Conservation (phyloP, 805 yeast species). For the Yarrowia phangngaensis region DNA sequence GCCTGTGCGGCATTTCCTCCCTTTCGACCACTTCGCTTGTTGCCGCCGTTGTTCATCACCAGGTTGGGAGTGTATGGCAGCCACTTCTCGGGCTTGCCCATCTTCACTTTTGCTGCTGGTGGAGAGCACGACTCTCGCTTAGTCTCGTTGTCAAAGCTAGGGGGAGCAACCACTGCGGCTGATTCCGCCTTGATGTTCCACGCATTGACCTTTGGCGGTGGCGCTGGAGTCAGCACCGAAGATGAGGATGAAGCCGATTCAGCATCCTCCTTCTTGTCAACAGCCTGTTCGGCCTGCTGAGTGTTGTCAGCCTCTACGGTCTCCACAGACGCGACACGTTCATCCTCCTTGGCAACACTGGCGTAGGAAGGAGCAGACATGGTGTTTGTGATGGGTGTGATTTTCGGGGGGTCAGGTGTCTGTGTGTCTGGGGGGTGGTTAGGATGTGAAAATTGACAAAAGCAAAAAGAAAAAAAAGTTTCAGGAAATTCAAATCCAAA, state of each 20-base stretch:
- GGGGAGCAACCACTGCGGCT: slow-evolving; percentile 29
- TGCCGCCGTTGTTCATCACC: slow-evolving; percentile 41
- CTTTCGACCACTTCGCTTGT: slow-evolving; percentile 21
- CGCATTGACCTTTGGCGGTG: slow-evolving; percentile 58
- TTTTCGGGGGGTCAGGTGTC: slow-evolving; percentile 27
- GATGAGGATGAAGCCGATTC: slow-evolving; percentile 18
- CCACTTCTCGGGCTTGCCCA: slow-evolving; percentile 60
- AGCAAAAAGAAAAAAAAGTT: slow-evolving; percentile 16
- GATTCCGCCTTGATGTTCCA: slow-evolving; percentile 46
- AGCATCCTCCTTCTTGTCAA: slow-evolving; percentile 35
- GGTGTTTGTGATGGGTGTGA: slow-evolving; percentile 27
- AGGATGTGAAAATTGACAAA: slow-evolving; percentile 23
- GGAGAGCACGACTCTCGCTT: slow-evolving; percentile 10
- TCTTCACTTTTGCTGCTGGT: slow-evolving; percentile 24
- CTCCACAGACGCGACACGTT: slow-evolving; percentile 31
- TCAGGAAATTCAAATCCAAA: slow-evolving; percentile 7
- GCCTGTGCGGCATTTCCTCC: slow-evolving; percentile 1
- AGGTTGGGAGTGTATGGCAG: slow-evolving; percentile 62
- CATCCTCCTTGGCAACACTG: slow-evolving; percentile 36
- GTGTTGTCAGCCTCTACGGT: background rate
- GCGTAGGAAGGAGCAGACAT: slow-evolving; percentile 30
- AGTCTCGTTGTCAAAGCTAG: slow-evolving; percentile 24
- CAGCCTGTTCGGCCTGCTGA: slow-evolving; percentile 29
- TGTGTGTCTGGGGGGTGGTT: no score
- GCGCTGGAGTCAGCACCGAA: slow-evolving; percentile 55